phyloP scores from a whole-genome alignment of 2,329 filamentous ascomycete species.

The Cercospora canescens region DNA sequence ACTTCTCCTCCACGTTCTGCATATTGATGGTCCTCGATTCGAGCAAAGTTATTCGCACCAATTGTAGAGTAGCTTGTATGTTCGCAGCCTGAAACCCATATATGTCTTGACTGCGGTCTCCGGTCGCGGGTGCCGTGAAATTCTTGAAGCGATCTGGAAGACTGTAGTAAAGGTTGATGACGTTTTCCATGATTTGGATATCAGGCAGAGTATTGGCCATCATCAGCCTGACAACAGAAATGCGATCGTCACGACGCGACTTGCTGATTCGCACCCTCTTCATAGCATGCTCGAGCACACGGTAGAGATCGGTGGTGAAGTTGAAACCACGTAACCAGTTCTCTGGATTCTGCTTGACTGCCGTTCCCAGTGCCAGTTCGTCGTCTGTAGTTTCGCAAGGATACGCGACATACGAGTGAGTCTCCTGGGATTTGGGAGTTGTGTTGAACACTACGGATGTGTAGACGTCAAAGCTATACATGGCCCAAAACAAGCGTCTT shows the following conservation, averaged over 20 bases:
- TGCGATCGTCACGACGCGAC: constrained; percentile 23
- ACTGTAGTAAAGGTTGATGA: constrained; percentile 30
- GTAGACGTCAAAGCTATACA: constrained; percentile 59
- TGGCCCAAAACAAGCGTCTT: constrained; percentile 56
- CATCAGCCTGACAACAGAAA: constrained; percentile 29
- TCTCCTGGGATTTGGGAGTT: constrained; percentile 48
- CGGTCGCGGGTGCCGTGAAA: constrained; percentile 30
- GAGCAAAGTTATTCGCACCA: constrained; percentile 50
- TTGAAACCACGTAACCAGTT: constrained; percentile 60
- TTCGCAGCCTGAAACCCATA: constrained; percentile 54
- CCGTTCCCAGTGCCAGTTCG: constrained; percentile 37
- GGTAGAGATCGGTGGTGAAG: constrained; percentile 58
- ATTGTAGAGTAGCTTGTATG: constrained; percentile 50
- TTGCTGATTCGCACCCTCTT: constrained; percentile 27
- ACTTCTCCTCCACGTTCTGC: constrained; percentile 44
- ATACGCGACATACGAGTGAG: constrained; percentile 49
- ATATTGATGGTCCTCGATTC: constrained; percentile 17
- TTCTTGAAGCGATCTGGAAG: constrained; percentile 36
- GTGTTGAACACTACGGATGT: constrained; percentile 55
- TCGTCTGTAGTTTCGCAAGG: constrained; percentile 52
- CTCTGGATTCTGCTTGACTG: constrained; percentile 24
- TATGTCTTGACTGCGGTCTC: constrained; percentile 40
- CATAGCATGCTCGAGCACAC: constrained; percentile 55
- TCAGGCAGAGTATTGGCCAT: constrained; percentile 30
- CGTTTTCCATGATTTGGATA: constrained; percentile 32